Evolutionary conservation across 306 rosid species (phyloP), one percentile per base, ranked within the genome.

Genomic region (Senna tora): DNA sequence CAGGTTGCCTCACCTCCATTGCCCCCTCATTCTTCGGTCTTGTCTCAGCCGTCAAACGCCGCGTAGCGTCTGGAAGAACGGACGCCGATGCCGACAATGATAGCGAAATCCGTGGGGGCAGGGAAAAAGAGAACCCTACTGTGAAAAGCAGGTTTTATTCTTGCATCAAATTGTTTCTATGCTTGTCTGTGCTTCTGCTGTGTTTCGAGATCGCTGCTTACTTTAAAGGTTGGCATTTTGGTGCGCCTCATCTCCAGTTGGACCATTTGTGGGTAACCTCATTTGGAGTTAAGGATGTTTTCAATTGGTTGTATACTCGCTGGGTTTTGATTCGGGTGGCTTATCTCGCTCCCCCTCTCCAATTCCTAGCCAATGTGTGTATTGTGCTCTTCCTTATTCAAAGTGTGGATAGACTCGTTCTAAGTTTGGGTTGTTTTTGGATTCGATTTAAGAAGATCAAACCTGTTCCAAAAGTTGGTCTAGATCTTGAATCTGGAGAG

Each of bases 401-500:
- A 81, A 90, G 97, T 56, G 51, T 90, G 75, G 98, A 93, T 75
- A 86, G 98, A 74, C 46, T 93, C 9, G 33, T 87, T n/a, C 83
- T 93, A 1, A 90, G 98, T 56, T 56, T 90, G 28, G 98, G 98
- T 11, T 93, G 98, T 50, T 93, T 93, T 78, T 93, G 97, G 96
- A 90, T 90, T 77, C 83, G 82, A 28, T 81, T 77, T 54, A 88
- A 84, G 90, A 93, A 85, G 74, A 85, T 93, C 75, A 86, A 90
- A 63, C 96, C 90, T 7, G 83, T 88, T 73, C 96, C 89, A 2
- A 85, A 82, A 70, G 87, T 45, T 19, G 77, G 62, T 12, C n/a
- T 68, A 16, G 97, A 93, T 77, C 84, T 81, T 56, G 98, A 93
- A 66, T 80, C 95, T n/a, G 89, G 87, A 0, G 93, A 87, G 59